Base-by-base conservation (phyloP, 495 filamentous ascomycete species). In the Tricharina praecox region DNA sequence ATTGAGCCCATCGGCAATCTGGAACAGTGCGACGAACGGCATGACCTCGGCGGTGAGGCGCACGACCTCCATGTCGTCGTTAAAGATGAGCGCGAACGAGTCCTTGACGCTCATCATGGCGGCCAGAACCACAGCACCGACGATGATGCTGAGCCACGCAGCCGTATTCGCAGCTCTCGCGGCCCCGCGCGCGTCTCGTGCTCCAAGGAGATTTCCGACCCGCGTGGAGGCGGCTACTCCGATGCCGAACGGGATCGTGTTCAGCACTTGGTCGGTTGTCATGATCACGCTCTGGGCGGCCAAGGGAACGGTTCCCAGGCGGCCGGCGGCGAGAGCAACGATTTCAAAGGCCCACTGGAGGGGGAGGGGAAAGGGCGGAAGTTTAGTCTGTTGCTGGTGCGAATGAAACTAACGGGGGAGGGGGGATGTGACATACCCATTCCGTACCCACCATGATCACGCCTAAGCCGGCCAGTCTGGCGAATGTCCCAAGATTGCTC, bases 201-300 rank as follows among this genome's bases (percentile, higher is more conserved):
- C 75, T 1, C 86, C 86, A 23, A 46, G 43, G 8, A 46, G 18
- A 34, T 46, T 33, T 33, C 43, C 43, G 9, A 46, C 43, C 26
- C 40, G 11, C 13, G 43, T 46, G 5, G 43, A 46, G 15, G 43
- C 43, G 18, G 43, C 43, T 3, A 46, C 25, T 9, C 43, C 43
- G 23, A 93, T 70, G 0, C 87, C 85, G 56, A 95, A 95, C 0
- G 87, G 87, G 42, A 95, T 79, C 0, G 86, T 93, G 56, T 90
- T 93, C 64, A 95, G 76, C 36, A 93, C 77, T 59, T 92, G 84
- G 61, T 93, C 87, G 0, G 83, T 79, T 0, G 87, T 93, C 85
- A 93, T 93, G 62, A 93, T 88, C 30, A 95, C 85, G 50, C 77
- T 82, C 59, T 95, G 87, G 0, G 86, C 78, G 9, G 87, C 87